phyloP scores from a whole-genome alignment of 2,329 filamentous ascomycete species.

The Apiospora malaysiana region DNA sequence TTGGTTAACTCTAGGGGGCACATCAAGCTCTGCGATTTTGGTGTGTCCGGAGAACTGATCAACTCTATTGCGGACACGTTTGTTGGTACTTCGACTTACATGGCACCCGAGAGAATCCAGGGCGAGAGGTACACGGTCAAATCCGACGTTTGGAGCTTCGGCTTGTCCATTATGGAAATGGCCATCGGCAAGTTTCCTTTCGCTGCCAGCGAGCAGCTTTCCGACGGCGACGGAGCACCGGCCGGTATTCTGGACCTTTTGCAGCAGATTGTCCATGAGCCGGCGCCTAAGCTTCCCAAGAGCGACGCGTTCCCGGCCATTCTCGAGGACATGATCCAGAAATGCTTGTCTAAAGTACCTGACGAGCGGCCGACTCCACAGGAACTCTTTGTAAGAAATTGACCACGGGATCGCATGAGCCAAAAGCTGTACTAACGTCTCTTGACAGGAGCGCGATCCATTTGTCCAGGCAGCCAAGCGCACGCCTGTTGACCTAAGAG shows the following conservation, averaged over 20 bases:
- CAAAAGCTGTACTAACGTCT: background rate
- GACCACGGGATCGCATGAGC: background rate
- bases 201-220: slow-evolving; percentile 71
- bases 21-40: slow-evolving; percentile 98
- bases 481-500: slow-evolving; percentile 90
- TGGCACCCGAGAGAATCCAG: slow-evolving; percentile 98
- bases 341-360: slow-evolving; percentile 89
- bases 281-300: slow-evolving; percentile 90
- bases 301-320: slow-evolving; percentile 97
- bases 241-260: slow-evolving; percentile 95
- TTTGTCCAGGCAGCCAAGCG: slow-evolving; percentile 97
- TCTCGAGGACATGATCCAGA: slow-evolving; percentile 95
- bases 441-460: slow-evolving; percentile 80
- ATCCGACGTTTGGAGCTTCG: slow-evolving; percentile 98
- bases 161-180: slow-evolving; percentile 92
- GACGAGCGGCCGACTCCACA: slow-evolving; percentile 89
- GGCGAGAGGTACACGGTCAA: slow-evolving; percentile 97
- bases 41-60: slow-evolving; percentile 96
- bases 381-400: slow-evolving; percentile 79
- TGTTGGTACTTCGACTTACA: slow-evolving; percentile 97
- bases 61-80: slow-evolving; percentile 99
- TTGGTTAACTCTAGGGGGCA: slow-evolving; percentile 91
- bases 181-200: slow-evolving; percentile 98
- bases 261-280: slow-evolving; percentile 97
- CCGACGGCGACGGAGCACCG: slow-evolving; percentile 79